Conservation (phyloP, 306 rosid genomes). For the Fagus sylvatica region DNA sequence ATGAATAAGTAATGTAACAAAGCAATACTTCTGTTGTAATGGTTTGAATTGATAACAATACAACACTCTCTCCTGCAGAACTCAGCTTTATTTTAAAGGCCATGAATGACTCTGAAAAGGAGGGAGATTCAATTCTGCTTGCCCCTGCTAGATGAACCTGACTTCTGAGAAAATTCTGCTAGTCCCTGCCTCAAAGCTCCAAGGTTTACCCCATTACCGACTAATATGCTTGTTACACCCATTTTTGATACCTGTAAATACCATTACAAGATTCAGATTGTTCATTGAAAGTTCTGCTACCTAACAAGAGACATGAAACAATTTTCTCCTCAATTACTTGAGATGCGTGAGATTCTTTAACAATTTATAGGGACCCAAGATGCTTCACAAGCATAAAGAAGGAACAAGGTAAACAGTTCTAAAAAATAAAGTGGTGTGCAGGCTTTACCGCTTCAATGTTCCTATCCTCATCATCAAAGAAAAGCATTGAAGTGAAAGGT, state of each 20-base stretch:
- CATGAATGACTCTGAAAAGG: background rate
- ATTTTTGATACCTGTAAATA: conserved; percentile 21
- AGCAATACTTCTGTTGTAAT: background rate
- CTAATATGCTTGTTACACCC: conserved; percentile 36
- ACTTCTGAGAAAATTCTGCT: conserved; percentile 19
- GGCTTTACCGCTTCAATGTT: conserved; percentile 24
- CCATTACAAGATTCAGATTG: background rate
- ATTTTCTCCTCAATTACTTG: background rate
- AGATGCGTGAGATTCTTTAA: background rate
- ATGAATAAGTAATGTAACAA: background rate
- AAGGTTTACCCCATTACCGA: conserved; percentile 26
- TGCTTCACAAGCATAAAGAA: background rate
- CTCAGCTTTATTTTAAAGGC: background rate
- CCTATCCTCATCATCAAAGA: conserved; percentile 36
- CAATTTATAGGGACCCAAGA: background rate
- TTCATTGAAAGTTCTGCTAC: background rate
- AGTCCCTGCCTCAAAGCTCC: conserved; percentile 24
- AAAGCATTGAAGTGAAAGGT: conserved; percentile 29
- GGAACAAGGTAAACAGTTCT: background rate
- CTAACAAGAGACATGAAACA: background rate
- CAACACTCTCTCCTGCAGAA: background rate
- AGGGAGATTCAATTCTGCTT: background rate
- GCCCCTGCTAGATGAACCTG: conserved; percentile 17
- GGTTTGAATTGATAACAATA: background rate
- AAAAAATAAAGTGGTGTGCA: background rate